A percentile compares a stretch with the other conserved stretches of the same genome.
Evolutionary conservation across 2,329 filamentous ascomycete species (phyloP).

Genomic region (Grosmannia penicillata): DNA sequence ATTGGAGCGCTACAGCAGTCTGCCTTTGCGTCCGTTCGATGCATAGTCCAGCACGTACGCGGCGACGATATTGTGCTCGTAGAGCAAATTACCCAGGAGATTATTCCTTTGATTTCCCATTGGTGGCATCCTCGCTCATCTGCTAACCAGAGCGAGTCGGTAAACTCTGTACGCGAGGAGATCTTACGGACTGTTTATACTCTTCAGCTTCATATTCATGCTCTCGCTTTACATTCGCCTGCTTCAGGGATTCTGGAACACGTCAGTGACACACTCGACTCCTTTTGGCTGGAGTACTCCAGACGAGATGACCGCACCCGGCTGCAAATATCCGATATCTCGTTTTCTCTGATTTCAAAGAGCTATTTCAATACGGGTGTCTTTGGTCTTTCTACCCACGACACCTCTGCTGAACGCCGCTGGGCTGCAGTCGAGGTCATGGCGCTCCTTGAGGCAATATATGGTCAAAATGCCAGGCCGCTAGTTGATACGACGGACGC

Average conservation of each 20-base stretch:
- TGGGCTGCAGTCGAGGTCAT: slow-evolving; percentile 47
- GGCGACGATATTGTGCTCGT: slow-evolving; percentile 54
- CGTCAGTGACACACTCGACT: slow-evolving; percentile 53
- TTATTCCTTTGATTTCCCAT: slow-evolving; percentile 57
- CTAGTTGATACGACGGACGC: slow-evolving; percentile 11
- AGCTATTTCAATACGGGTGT: slow-evolving; percentile 31
- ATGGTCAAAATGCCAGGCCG: slow-evolving; percentile 15
- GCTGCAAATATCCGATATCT: slow-evolving; percentile 65
- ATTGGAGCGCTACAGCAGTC: slow-evolving; percentile 52
- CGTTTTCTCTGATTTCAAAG: slow-evolving; percentile 33
- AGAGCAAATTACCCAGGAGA: slow-evolving; percentile 38
- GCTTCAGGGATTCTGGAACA: slow-evolving; percentile 25
- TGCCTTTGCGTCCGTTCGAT: slow-evolving; percentile 64
- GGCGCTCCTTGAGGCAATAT: slow-evolving; percentile 38
- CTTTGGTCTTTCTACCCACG: slow-evolving; percentile 39
- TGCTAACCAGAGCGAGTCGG: slow-evolving; percentile 36
- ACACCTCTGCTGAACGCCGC: slow-evolving; percentile 39
- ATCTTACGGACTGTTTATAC: slow-evolving; percentile 59
- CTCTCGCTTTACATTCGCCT: slow-evolving; percentile 30
- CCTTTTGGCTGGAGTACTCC: slow-evolving; percentile 65
- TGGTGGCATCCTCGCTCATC: slow-evolving; percentile 60
- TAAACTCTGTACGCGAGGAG: slow-evolving; percentile 56
- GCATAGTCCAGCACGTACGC: slow-evolving; percentile 47
- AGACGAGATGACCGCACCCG: slow-evolving; percentile 54
- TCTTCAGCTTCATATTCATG: slow-evolving; percentile 48